Conservation (phyloP, 768 basidiomycete genomes). For the Kwoniella dendrophila region DNA sequence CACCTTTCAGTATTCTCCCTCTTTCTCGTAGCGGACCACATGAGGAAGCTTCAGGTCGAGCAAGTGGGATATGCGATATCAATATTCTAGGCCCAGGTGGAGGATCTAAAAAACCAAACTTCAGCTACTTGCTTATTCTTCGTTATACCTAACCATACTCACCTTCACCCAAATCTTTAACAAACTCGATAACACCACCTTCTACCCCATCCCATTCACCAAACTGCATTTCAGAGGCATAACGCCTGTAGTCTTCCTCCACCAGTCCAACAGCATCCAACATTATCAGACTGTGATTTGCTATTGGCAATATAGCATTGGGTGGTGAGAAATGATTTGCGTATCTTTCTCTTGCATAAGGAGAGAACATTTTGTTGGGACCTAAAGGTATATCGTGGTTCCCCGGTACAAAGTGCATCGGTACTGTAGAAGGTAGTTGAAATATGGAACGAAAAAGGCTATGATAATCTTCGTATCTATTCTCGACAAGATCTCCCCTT, state of each 20-base stretch:
- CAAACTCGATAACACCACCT: conserved; percentile 56
- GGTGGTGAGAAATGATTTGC: conserved; percentile 73
- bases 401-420: conserved; percentile 76
- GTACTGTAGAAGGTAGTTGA: conserved; percentile 59
- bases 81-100: conserved; percentile 64
- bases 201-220: conserved; percentile 58
- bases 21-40: conserved; percentile 81
- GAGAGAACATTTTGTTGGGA: conserved; percentile 60
- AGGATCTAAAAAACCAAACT: too few relatives aligned
- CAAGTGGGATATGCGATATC: conserved; percentile 87
- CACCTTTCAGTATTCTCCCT: conserved; percentile 69
- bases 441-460: conserved; percentile 74
- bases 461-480: conserved; percentile 74
- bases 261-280: conserved; percentile 53
- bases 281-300: conserved; percentile 58
- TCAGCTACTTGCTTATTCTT: not conserved
- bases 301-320: conserved; percentile 64
- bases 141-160: too few relatives aligned
- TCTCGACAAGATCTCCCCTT: not conserved
- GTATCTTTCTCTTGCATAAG: conserved; percentile 64
- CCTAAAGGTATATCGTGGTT: conserved; percentile 82
- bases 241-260: conserved; percentile 55
- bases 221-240: conserved; percentile 55
- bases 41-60: conserved; percentile 65
- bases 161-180: conserved; percentile 52